phyloP scores from a whole-genome alignment of 2,329 filamentous ascomycete genomes.

The Annulohypoxylon truncatum region DNA sequence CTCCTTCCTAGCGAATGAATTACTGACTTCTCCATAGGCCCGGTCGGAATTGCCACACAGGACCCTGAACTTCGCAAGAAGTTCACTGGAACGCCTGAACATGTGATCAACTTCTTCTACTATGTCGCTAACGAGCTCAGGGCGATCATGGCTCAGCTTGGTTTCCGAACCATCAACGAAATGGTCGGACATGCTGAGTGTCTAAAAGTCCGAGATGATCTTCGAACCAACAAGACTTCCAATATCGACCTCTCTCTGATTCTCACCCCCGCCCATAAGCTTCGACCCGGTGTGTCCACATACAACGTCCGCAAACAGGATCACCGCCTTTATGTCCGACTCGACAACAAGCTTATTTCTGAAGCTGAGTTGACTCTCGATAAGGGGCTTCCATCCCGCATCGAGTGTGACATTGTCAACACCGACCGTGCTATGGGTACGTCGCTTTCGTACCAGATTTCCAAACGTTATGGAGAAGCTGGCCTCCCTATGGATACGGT shows the following conservation, averaged over 20 bases:
- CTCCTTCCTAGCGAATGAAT: too few relatives aligned
- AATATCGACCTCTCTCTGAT: conserved; percentile 95
- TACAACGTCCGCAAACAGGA: conserved; percentile 99
- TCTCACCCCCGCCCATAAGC: conserved; percentile 93
- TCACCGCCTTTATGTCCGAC: conserved; percentile 88
- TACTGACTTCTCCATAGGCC: conserved; percentile 58
- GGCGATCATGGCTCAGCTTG: conserved; percentile 95
- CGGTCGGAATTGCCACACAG: conserved; percentile 94
- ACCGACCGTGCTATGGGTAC: conserved; percentile 95
- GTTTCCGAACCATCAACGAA: conserved; percentile 95
- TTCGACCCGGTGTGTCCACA: conserved; percentile 91
- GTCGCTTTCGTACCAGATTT: conserved; percentile 95
- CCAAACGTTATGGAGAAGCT: conserved; percentile 88
- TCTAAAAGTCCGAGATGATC: conserved; percentile 86
- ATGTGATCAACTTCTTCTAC: conserved; percentile 99
- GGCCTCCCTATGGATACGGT: conserved; percentile 93
- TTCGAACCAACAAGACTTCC: conserved; percentile 87
- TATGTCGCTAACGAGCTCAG: conserved; percentile 96
- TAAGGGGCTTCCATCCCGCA: conserved; percentile 90
- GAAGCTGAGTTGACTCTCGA: conserved; percentile 95
- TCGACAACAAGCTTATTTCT: conserved; percentile 97
- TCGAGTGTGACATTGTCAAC: conserved; percentile 96
- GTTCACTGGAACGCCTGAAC: conserved; percentile 91
- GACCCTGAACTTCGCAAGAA: conserved; percentile 95
- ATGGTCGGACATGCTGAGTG: conserved; percentile 95